Evolutionary conservation across 2,329 filamentous ascomycete genomes (phyloP), one percentile per base, ranked within the genome.

Genomic region (Fusarium sp.): DNA sequence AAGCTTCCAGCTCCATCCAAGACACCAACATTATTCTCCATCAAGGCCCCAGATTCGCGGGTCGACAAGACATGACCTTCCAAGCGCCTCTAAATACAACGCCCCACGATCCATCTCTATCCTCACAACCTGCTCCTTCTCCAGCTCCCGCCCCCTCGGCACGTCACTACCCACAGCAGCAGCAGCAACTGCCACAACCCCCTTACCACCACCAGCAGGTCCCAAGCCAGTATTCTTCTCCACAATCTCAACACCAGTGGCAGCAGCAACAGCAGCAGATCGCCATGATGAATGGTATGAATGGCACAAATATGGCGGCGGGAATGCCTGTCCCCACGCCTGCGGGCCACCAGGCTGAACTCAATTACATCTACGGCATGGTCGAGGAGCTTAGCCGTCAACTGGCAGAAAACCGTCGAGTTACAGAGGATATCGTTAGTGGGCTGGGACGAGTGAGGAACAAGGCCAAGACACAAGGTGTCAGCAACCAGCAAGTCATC

Each of bases 301-400:
- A 85, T 71, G 84, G 84, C 73, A 80, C 77, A 70, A 83, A 81
- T 73, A 81, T 85, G 80, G 79, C 82, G 29, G 80, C 80, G 32
- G 83, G 83, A 64, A 84, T 85, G 61, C 83, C 84, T 50, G 83
- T 85, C 46, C 88, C 89, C 16, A 89, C 87, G 18, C 89, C 89
- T n/a, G 89, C 89, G 20, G 89, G 89, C 50, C 89, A 91, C 77
- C 89, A 91, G 78, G 86, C 89, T 55, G 89, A 91, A 78, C 85
- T 91, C 65, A 90, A 90, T 76, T 89, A 90, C 79, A 90, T 91
- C 75, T 90, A 91, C 76, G 83, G 84, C 70, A 89, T 91, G 86
- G 89, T 91, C 14, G 89, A 91, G 75, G 88, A 90, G 76, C 82
- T 91, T 50, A 90, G 88, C 73, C 85, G 87, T 34, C 87, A 90